phyloP scores from a whole-genome alignment of 306 rosid species.

The Morella rubra region DNA sequence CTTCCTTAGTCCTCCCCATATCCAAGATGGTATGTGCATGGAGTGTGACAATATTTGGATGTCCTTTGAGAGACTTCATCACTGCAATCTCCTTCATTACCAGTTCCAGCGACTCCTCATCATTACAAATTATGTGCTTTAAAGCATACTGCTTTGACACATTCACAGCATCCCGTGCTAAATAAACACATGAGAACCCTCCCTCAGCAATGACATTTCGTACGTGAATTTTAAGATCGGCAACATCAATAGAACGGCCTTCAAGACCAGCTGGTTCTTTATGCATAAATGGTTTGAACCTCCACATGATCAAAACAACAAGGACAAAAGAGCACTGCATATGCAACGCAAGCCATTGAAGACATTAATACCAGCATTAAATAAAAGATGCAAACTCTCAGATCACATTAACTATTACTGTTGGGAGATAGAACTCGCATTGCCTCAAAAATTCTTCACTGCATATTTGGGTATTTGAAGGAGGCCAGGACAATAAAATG shows the following conservation, averaged over 20 bases:
- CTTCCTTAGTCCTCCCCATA: conserved; percentile 95
- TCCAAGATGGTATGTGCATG: conserved; percentile 73
- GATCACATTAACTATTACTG: background rate
- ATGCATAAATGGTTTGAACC: conserved; percentile 87
- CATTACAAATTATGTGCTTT: conserved; percentile 91
- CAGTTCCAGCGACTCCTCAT: conserved; percentile 78
- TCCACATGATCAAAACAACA: conserved; percentile 67
- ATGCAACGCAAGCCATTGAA: background rate
- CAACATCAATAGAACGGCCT: conserved; percentile 85
- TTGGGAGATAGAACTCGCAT: background rate
- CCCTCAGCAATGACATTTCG: conserved; percentile 90
- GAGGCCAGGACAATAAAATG: background rate
- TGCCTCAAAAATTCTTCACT: background rate
- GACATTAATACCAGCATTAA: conserved; percentile 17
- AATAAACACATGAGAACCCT: conserved; percentile 93
- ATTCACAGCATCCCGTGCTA: conserved; percentile 78
- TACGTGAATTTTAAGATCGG: conserved; percentile 75
- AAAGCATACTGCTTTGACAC: conserved; percentile 91
- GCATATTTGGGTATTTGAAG: background rate
- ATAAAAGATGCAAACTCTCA: conserved; percentile 8
- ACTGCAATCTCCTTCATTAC: conserved; percentile 83
- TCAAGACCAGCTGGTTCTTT: conserved; percentile 87
- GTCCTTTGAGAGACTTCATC: conserved; percentile 80
- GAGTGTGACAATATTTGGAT: conserved; percentile 86
- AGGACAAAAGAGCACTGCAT: conserved; percentile 8